Evolutionary conservation across 2,329 filamentous ascomycete species (phyloP), one percentile per base, ranked within the genome.

Genomic region (Aspergillus cejpii): DNA sequence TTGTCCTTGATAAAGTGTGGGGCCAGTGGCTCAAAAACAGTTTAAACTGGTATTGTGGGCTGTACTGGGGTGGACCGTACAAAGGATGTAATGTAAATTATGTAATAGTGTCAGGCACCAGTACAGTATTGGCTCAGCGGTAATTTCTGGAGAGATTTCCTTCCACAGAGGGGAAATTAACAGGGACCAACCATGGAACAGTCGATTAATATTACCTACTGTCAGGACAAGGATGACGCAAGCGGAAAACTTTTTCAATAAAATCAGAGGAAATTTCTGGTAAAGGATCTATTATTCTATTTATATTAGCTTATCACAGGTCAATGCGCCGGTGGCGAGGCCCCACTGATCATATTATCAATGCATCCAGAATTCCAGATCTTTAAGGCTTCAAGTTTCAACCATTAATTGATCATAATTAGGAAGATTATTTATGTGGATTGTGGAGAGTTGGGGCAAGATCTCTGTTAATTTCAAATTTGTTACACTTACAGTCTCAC

Each of bases 311-410:
- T 34, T 34, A 34, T 34, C 31, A 34, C 10, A 34, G 31, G 10
- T 15, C 17, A 34, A 17, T 34, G 31, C 31, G 31, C 14, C 17
- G 17, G 17, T 15, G 31, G 31, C 12, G 15, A 10, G 31, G 31
- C 15, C 31, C 31, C 31, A 34, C 15, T 10, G 6, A 0, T 19
- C 14, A 10, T 34, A 6, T 34, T 34, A 34, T 34, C 15, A 10
- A 6, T 34, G 15, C 31, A 34, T 34, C 31, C 31, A 34, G 33
- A 44, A n/a, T n/a, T n/a, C n/a, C n/a, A n/a, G n/a, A n/a, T n/a
- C n/a, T n/a, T 38, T 39, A 37, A 34, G 47, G 37, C 27, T 20
- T 39, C 37, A 39, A 21, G 37, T 21, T 14, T 39, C 19, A 28
- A 21, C 15, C 28, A 50, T 45, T 24, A 24, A 24, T n/a, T n/a